Conservation (phyloP, 768 basidiomycete genomes). For the Xanthoconium stramineum region DNA sequence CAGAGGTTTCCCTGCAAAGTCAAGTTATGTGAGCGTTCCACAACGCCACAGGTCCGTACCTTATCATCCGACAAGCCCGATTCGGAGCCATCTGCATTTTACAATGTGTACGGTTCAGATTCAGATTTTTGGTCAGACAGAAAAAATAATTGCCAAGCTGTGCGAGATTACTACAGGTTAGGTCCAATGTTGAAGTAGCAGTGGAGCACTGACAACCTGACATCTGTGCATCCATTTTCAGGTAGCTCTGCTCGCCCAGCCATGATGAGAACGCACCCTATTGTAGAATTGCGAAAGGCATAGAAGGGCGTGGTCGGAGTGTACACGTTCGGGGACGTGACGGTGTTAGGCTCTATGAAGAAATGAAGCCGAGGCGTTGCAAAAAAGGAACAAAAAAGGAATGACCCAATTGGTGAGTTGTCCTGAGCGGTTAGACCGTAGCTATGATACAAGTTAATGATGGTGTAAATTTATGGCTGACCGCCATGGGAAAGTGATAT, state of each 20-base stretch:
- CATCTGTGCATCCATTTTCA: constrained; percentile 16
- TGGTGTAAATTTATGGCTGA: constrained; percentile 3
- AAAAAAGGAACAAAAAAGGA: background rate
- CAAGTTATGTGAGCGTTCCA: constrained; percentile 10
- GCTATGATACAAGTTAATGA: constrained; percentile 20
- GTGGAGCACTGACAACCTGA: background rate
- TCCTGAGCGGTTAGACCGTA: constrained; percentile 15
- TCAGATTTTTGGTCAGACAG: background rate
- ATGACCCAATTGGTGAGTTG: constrained; percentile 1
- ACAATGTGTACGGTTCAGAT: background rate
- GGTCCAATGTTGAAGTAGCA: constrained; percentile 1
- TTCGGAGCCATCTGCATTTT: background rate
- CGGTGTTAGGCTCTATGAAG: constrained; percentile 9
- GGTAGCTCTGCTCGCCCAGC: constrained; percentile 13
- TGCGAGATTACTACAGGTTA: constrained; percentile 6
- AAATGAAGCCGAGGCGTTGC: constrained; percentile 7
- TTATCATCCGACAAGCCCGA: background rate
- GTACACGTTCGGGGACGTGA: constrained; percentile 10
- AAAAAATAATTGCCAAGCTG: background rate
- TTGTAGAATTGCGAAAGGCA: constrained; percentile 5
- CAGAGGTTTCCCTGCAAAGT: background rate
- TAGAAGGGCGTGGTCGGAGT: constrained; percentile 6
- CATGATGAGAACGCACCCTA: constrained; percentile 2
- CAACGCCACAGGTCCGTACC: constrained; percentile 23
- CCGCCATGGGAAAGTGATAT: constrained; percentile 22